phyloP scores from a whole-genome alignment of 2,329 filamentous ascomycete genomes.

The Fusarium nanum region DNA sequence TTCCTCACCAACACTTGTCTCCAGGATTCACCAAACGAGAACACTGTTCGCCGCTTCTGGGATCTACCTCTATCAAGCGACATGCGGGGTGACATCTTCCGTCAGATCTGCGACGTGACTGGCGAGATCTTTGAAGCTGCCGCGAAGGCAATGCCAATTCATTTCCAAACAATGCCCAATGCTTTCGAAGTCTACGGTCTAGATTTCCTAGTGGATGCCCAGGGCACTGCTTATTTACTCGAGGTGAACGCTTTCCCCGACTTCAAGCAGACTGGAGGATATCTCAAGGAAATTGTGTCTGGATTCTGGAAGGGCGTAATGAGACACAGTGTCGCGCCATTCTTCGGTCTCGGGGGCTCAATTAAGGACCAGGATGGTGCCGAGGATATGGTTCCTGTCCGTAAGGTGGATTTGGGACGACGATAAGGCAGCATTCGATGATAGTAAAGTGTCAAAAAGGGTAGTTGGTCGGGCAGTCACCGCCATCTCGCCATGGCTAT shows the following conservation, averaged over 20 bases:
- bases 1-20: constrained; percentile 98
- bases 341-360: constrained; percentile 65
- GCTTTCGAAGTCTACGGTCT: constrained; percentile 93
- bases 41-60: constrained; percentile 82
- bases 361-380: constrained; percentile 45
- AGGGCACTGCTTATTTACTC: constrained; percentile 76
- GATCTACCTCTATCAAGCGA: constrained; percentile 61
- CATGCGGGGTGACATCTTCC: constrained; percentile 73
- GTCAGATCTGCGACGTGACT: constrained; percentile 78
- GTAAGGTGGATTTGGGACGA: constrained; percentile 65
- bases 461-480: background rate
- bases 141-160: constrained; percentile 82
- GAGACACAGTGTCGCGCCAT: constrained; percentile 71
- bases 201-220: constrained; percentile 84
- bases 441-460: background rate
- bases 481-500: background rate
- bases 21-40: constrained; percentile 71
- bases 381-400: constrained; percentile 63
- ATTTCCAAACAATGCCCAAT: constrained; percentile 91
- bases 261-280: constrained; percentile 91
- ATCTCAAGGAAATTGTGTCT: constrained; percentile 76
- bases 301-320: constrained; percentile 83
- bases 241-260: constrained; percentile 98
- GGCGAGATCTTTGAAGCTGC: constrained; percentile 88
- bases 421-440: constrained; percentile 34